phyloP scores from a whole-genome alignment of 305 asterid species.

The Solanum hybrid region DNA sequence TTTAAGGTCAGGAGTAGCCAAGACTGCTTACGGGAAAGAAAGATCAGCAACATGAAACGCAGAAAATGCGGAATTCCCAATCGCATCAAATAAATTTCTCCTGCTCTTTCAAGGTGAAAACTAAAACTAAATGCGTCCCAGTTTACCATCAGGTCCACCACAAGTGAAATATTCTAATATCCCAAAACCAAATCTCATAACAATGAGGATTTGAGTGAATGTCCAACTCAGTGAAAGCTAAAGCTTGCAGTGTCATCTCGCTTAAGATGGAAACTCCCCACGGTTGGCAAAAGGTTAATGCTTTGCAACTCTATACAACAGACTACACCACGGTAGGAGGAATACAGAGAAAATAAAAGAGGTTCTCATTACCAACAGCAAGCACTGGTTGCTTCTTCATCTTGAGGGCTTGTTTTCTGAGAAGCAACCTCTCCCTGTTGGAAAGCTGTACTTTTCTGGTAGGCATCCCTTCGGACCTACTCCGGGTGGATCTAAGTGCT shows the following conservation, averaged over 20 bases:
- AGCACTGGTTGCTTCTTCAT: slow-evolving; percentile 58
- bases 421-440: slow-evolving; percentile 81
- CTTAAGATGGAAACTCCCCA: background rate
- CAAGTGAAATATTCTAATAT: background rate
- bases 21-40: background rate
- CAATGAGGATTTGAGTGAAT: background rate
- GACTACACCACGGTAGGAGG: background rate
- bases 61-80: background rate
- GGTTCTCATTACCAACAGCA: slow-evolving; percentile 55
- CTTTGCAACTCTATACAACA: background rate
- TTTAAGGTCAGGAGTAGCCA: background rate
- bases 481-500: slow-evolving; percentile 21
- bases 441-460: slow-evolving; percentile 45
- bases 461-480: slow-evolving; percentile 18
- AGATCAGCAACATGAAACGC: background rate
- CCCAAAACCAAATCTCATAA: background rate
- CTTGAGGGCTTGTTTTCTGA: slow-evolving; percentile 75
- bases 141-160: background rate
- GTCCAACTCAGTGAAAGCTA: background rate
- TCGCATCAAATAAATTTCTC: background rate
- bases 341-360: background rate
- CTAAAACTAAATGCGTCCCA: background rate
- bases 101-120: background rate
- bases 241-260: background rate
- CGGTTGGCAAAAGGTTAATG: background rate